phyloP scores from a whole-genome alignment of 257 asterid species.

The Capsicum pubescens region DNA sequence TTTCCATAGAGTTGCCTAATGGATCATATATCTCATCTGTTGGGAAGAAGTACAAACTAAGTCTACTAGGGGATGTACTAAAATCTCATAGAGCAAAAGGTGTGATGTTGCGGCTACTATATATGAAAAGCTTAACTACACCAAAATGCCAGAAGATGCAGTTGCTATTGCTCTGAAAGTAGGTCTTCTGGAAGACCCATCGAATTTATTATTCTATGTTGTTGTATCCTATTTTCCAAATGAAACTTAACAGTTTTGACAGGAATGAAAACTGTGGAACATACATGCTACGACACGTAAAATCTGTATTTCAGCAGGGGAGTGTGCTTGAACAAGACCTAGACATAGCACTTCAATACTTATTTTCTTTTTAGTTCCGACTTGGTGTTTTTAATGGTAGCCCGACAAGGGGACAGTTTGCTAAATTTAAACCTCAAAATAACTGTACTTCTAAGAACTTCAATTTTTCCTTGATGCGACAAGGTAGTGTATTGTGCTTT shows the following conservation, averaged over 20 bases:
- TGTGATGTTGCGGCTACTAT: slow-evolving; percentile 97
- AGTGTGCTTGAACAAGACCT: slow-evolving; percentile 72
- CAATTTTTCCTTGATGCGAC: slow-evolving; percentile 84
- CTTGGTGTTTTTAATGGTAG: slow-evolving; percentile 86
- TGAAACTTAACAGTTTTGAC: slow-evolving; percentile 22
- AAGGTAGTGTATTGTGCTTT: slow-evolving; percentile 87
- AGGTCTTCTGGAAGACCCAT: slow-evolving; percentile 53
- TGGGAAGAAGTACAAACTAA: slow-evolving; percentile 79
- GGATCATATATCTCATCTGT: slow-evolving; percentile 65
- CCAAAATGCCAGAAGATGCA: slow-evolving; percentile 75
- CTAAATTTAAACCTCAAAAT: slow-evolving; percentile 54
- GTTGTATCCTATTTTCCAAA: not conserved
- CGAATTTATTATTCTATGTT: not conserved
- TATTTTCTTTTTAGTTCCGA: slow-evolving; percentile 75
- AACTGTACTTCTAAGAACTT: slow-evolving; percentile 65
- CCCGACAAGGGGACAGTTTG: slow-evolving; percentile 44
- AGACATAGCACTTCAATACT: slow-evolving; percentile 74
- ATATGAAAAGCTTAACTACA: slow-evolving; percentile 69
- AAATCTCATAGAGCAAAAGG: slow-evolving; percentile 75
- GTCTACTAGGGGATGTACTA: slow-evolving; percentile 58
- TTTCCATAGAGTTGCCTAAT: slow-evolving; percentile 77
- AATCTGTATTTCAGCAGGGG: slow-evolving; percentile 69
- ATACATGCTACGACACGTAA: slow-evolving; percentile 75
- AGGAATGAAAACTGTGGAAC: slow-evolving; percentile 97
- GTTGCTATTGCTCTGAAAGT: slow-evolving; percentile 87